phyloP scores from a whole-genome alignment of 2,329 filamentous ascomycete species.

The Nannizziopsis arthrosporioides region DNA sequence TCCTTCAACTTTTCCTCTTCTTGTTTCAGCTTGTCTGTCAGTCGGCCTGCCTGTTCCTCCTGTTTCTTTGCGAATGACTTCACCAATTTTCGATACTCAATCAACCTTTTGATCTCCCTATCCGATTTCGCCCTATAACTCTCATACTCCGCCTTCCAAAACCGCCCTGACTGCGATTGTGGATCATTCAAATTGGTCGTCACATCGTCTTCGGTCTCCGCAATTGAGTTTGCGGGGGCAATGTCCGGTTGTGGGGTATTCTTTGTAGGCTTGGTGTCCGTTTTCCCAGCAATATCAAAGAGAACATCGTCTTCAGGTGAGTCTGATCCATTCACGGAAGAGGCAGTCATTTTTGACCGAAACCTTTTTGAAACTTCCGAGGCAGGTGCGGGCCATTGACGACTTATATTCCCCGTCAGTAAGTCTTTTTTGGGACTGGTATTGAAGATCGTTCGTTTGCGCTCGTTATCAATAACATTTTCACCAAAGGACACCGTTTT shows the following conservation, averaged over 20 bases:
- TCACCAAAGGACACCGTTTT: slow-evolving; percentile 53
- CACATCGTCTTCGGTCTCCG: slow-evolving; percentile 32
- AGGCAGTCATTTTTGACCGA: slow-evolving; percentile 33
- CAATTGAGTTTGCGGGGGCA: slow-evolving; percentile 17
- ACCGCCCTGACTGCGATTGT: slow-evolving; percentile 46
- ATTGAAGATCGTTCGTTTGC: slow-evolving; percentile 35
- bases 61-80: slow-evolving; percentile 51
- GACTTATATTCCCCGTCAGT: slow-evolving; percentile 38
- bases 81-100: slow-evolving; percentile 47
- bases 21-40: slow-evolving; percentile 42
- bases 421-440: slow-evolving; percentile 37
- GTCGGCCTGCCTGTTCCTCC: slow-evolving; percentile 43
- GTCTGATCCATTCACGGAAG: slow-evolving; percentile 31
- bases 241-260: neutral
- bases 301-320: slow-evolving; percentile 17
- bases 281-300: slow-evolving; percentile 19
- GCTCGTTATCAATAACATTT: slow-evolving; percentile 46
- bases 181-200: slow-evolving; percentile 45
- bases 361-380: slow-evolving; percentile 15
- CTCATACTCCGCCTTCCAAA: slow-evolving; percentile 52
- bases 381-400: slow-evolving; percentile 14
- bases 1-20: slow-evolving; percentile 37
- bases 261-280: slow-evolving; percentile 2
- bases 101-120: slow-evolving; percentile 48
- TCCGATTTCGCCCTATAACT: slow-evolving; percentile 47